Evolutionary conservation across 75 land plant species (phyloP).

Genomic region (Pseudotsuga menziesii): DNA sequence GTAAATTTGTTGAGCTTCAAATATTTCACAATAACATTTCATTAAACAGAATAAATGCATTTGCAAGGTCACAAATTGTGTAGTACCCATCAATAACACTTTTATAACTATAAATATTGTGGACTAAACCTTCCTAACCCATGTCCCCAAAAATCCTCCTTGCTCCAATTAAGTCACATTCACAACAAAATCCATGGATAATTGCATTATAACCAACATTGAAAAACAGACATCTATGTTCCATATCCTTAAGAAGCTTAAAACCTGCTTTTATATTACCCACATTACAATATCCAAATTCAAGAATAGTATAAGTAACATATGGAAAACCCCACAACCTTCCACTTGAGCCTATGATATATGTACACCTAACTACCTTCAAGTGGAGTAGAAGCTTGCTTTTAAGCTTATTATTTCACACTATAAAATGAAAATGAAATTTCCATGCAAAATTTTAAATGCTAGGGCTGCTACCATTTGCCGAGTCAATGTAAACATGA

Average conservation of each 20-base stretch:
- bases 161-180: not conserved
- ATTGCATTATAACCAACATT: constrained; percentile 1
- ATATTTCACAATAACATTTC: constrained; percentile 12
- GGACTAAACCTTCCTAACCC: not conserved
- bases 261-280: not conserved
- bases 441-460: too few relatives aligned
- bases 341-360: too few relatives aligned
- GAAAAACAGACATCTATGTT: not conserved
- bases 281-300: not conserved
- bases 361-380: too few relatives aligned
- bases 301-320: constrained; percentile 5
- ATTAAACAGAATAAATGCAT: not conserved
- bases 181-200: constrained; percentile 4
- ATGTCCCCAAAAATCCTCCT: constrained; percentile 4
- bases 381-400: too few relatives aligned
- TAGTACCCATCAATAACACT: constrained; percentile 11
- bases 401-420: too few relatives aligned
- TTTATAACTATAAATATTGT: constrained; percentile 9
- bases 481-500: too few relatives aligned
- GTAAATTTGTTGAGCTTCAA: constrained; percentile 10
- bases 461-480: too few relatives aligned
- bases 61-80: not conserved
- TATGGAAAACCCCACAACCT: constrained; percentile 2
- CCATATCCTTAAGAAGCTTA: not conserved
- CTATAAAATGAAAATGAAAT: too few relatives aligned